A percentile compares a stretch with the other conserved stretches of the same genome.
Conservation (phyloP, 345 rosid species). For the Punica granatum region DNA sequence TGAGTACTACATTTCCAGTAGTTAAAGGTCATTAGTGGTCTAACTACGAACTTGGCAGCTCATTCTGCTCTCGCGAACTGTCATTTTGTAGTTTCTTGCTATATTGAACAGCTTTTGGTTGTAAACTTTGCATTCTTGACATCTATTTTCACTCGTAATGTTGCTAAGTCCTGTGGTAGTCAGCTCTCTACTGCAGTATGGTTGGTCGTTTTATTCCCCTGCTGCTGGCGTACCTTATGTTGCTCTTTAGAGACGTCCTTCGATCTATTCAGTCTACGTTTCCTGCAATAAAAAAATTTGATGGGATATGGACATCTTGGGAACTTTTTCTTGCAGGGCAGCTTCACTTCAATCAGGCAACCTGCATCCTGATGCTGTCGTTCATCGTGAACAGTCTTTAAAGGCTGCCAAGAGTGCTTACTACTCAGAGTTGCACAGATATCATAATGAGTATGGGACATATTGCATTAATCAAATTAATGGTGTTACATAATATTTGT, state of each 20-base stretch:
- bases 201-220: not conserved
- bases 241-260: not conserved
- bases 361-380: constrained; percentile 78
- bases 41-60: not conserved
- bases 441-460: constrained; percentile 72
- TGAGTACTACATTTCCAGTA: constrained; percentile 20
- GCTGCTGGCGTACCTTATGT: not conserved
- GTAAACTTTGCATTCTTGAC: too few relatives aligned
- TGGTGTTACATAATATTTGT: not conserved
- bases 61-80: too few relatives aligned
- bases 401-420: constrained; percentile 47
- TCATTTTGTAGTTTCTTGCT: too few relatives aligned
- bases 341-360: constrained; percentile 58
- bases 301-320: constrained; percentile 21
- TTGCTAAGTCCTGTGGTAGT: too few relatives aligned
- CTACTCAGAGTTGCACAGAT: constrained; percentile 56
- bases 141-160: too few relatives aligned
- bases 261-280: not conserved
- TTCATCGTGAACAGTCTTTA: constrained; percentile 37
- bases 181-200: not conserved
- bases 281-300: not conserved
- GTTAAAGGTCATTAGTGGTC: not conserved
- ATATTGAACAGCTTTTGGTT: too few relatives aligned
- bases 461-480: not conserved
- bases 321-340: constrained; percentile 62